These are phyloP conservation scores for Mucor saturninus DNA, from an alignment of 371 early-diverging fungal genomes.

Conservation along the genomic window DNA sequence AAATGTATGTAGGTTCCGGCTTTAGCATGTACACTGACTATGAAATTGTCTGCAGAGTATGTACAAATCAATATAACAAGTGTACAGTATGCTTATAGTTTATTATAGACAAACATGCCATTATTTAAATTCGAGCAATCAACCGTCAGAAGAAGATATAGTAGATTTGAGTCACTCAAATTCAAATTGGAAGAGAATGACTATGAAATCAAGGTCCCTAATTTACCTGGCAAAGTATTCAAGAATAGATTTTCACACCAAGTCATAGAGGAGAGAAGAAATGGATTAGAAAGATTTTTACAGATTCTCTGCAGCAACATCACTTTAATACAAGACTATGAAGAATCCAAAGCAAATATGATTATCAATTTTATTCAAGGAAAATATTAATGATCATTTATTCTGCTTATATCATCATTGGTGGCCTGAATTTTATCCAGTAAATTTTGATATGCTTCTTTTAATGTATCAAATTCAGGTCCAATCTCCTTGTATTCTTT, in stretches of 20 bases:
- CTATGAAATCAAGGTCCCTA: conserved; percentile 90
- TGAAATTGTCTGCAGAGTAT: conserved; percentile 83
- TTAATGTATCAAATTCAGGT: conserved; percentile 25
- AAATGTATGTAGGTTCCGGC: conserved; percentile 33
- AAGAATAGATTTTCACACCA: conserved; percentile 92
- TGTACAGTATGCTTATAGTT: neutral
- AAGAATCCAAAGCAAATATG: conserved; percentile 23
- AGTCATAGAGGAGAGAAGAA: conserved; percentile 89
- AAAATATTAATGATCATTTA: conserved; percentile 19
- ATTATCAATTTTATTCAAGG: conserved; percentile 24
- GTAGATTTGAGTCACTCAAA: conserved; percentile 97
- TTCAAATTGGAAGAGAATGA: conserved; percentile 92
- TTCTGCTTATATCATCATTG: conserved; percentile 28
- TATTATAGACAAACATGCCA: conserved; percentile 83
- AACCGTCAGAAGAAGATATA: conserved; percentile 89
- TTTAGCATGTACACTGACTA: conserved; percentile 93
- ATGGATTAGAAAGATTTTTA: conserved; percentile 90
- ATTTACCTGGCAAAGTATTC: conserved; percentile 95
- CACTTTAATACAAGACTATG: conserved; percentile 26
- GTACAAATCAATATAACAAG: neutral
- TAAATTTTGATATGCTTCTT: conserved; percentile 17
- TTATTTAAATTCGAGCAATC: conserved; percentile 87
- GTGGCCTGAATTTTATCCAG: conserved; percentile 23
- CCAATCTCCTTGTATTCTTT: conserved; percentile 23
- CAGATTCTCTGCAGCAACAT: conserved; percentile 63